Conservation (phyloP, 805 yeast genomes). For the Ogataea nonfermentans region DNA sequence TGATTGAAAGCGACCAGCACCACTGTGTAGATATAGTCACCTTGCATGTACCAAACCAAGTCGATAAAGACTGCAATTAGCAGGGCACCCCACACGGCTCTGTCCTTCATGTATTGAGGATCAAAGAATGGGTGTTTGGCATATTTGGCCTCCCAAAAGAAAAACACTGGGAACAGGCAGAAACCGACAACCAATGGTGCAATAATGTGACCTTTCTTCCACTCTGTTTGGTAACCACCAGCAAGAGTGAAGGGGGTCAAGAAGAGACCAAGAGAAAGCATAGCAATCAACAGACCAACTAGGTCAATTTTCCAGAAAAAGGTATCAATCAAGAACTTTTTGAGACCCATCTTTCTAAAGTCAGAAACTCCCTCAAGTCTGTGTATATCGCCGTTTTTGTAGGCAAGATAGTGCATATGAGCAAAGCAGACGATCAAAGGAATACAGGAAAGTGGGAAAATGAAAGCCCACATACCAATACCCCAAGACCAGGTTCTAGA, state of each 20-base stretch:
- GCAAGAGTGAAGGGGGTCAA: slow-evolving; percentile 75
- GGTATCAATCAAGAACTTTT: slow-evolving; percentile 34
- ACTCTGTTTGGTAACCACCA: slow-evolving; percentile 54
- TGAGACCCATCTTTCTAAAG: slow-evolving; percentile 34
- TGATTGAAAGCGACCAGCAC: slow-evolving; percentile 62
- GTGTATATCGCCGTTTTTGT: slow-evolving; percentile 50
- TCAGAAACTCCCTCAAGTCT: slow-evolving; percentile 32
- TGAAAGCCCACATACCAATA: slow-evolving; percentile 78
- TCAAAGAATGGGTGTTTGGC: slow-evolving; percentile 68
- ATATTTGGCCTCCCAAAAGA: slow-evolving; percentile 55
- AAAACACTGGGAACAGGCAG: slow-evolving; percentile 55
- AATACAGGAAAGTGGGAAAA: slow-evolving; percentile 62
- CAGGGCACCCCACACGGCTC: slow-evolving; percentile 75
- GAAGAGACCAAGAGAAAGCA: slow-evolving; percentile 58
- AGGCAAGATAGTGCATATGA: slow-evolving; percentile 57
- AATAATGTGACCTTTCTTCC: slow-evolving; percentile 62
- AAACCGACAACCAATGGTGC: slow-evolving; percentile 71
- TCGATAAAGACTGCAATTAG: slow-evolving; percentile 56
- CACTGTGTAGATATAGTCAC: slow-evolving; percentile 66
- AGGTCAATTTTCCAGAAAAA: slow-evolving; percentile 66
- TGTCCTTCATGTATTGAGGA: slow-evolving; percentile 53
- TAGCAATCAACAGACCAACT: slow-evolving; percentile 56
- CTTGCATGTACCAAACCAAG: slow-evolving; percentile 66
- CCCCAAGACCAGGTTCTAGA: slow-evolving; percentile 65
- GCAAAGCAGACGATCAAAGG: slow-evolving; percentile 54